Percentiles rank a stretch among this genome's conserved stretches.
These are phyloP conservation scores for Ustulina deusta DNA, from an alignment of 2,329 filamentous ascomycete species.

Conservation along the genomic window DNA sequence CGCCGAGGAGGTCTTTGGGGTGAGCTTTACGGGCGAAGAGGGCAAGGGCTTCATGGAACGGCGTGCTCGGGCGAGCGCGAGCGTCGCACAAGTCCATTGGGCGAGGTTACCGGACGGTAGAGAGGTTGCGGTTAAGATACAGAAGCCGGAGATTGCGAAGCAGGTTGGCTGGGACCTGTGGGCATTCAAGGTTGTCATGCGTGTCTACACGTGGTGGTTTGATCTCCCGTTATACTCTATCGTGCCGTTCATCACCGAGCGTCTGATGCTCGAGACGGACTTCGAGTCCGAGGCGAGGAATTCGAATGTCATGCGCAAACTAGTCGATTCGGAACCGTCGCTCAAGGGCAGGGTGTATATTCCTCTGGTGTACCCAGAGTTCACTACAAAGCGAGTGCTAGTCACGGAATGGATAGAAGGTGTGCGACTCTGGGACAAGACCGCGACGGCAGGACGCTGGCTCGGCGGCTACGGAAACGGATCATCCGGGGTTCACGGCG, in stretches of 20 bases:
- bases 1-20: constrained; percentile 91
- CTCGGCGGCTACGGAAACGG: constrained; percentile 79
- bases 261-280: constrained; percentile 93
- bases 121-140: constrained; percentile 95
- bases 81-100: constrained; percentile 98
- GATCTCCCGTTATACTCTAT: constrained; percentile 92
- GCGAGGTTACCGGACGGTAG: constrained; percentile 85
- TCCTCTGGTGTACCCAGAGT: constrained; percentile 83
- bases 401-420: constrained; percentile 99
- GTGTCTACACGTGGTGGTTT: constrained; percentile 87
- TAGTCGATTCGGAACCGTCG: constrained; percentile 80
- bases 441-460: constrained; percentile 82
- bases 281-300: constrained; percentile 94
- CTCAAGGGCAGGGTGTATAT: constrained; percentile 88
- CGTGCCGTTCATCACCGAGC: constrained; percentile 92
- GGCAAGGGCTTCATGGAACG: constrained; percentile 73
- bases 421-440: constrained; percentile 91
- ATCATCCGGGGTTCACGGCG: constrained; percentile 81
- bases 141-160: constrained; percentile 91
- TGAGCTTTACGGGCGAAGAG: constrained; percentile 81
- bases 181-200: constrained; percentile 90
- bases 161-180: constrained; percentile 96
- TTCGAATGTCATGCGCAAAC: constrained; percentile 81
- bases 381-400: constrained; percentile 86
- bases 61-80: constrained; percentile 79